Base-by-base conservation (phyloP, 129 eudicot genomes). In the Mikania micrantha region DNA sequence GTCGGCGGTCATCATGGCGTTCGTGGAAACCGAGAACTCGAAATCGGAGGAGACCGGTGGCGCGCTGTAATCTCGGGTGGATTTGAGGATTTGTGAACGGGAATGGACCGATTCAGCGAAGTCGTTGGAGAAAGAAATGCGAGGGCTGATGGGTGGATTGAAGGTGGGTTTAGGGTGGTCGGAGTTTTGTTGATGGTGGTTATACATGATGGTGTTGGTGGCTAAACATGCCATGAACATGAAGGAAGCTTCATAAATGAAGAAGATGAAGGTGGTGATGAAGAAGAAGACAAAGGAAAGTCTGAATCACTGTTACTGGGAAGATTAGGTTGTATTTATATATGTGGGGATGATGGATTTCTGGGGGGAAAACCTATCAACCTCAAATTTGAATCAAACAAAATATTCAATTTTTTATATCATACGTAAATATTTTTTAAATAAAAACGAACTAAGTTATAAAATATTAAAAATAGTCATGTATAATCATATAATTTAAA, bases 101-200 rank as follows among this genome's bases (percentile, higher is more conserved):
- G 67, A 53, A 39, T 64, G 71, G 67, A 52, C 64, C 6, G 95
- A 74, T 38, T 87, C 90, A 0, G 84, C 88, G 73, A 91, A 91
- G 66, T 91, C 97, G 44, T 85, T 84, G 32, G 97, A 91, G 81
- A 91, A 91, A 25, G 97, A 91, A 50, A 91, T 91, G 59, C 97
- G 77, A 4, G 97, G 97, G 80, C 85, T 90, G 77, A 80, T 74
- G 41, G 76, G 77, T 4, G 71, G 66, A 34, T 73, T 35, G 52
- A 70, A 22, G 72, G 79, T 7, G 81, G 84, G 11, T 40, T 71
- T 72, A 60, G 69, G 48, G 35, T 69, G 83, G 74, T 73, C 79
- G 69, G 78, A 71, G 80, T 67, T 81, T 44, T 79, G 70, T 77
- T 77, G 72, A 72, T 79, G 78, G 3, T 75, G 40, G 24, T 75